Base-by-base conservation (phyloP, 2,329 filamentous ascomycete genomes). In the Trichoderma sp. region DNA sequence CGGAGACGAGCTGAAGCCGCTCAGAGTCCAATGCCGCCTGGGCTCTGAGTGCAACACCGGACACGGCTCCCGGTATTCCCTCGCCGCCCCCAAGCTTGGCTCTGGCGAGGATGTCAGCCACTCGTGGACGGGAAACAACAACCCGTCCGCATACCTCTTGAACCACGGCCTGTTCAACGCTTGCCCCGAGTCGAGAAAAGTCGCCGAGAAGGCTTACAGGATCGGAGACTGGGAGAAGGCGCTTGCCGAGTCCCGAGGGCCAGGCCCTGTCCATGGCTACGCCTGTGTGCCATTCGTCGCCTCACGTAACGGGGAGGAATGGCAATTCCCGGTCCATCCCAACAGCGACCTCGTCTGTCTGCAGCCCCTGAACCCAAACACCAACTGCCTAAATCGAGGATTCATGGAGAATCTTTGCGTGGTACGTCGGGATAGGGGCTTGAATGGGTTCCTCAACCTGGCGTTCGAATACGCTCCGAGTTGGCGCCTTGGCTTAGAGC, bases 11-110 rank as follows among this genome's bases (percentile, higher is more conserved):
- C n/a, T 43, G 17, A 2, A 1, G 26, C 12, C 19, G 54, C 14
- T 66, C 62, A 45, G n/a, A 3, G n/a, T 60, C 6, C 39, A 26
- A 7, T 67, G 65, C 1, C 28, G 28, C 28, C 28, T 30, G 7
- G 28, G 28, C 28, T 30, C 28, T 14, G 34, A 41, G 2, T 6
- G 5, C 0, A 5, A 4, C 7, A 52, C 28, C 19, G 0, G 30
- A 15, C 14, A 51, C 50, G 26, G 57, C 12, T 51, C 9, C 14
- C 12, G 15, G 2, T 17, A 51, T 43, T 28, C 28, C n/a, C 45
- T 60, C 14, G 21, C 45, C 1, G 57, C 57, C 1, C 57, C 57
- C 5, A 48, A 41, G 12, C 9, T 17, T 26, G 9, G 5, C 17
- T 28, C 15, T 19, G 5, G 2, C 9, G 12, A 50, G 1, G 45